Evolutionary conservation across 2,329 filamentous ascomycete genomes (phyloP), one percentile per base, ranked within the genome.

Genomic region (Ophiostoma tasmaniense): DNA sequence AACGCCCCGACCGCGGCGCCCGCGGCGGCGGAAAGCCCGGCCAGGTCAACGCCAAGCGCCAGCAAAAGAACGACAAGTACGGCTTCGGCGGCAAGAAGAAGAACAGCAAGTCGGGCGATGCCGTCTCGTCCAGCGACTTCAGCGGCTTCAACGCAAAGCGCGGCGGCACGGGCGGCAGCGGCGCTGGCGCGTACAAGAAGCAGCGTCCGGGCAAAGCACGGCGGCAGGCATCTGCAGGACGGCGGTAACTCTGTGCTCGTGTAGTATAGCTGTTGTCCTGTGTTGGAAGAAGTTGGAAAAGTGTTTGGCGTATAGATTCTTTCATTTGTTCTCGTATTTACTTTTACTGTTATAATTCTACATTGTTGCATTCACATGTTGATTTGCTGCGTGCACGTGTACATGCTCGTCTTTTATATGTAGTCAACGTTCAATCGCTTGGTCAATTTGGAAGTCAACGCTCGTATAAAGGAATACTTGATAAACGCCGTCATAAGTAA

Each of bases 11-110:
- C 64, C 39, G 28, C 39, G 64, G 67, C 30, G 64, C 52, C 66
- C 66, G 64, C 79, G 82, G 73, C 39, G 82, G 73, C 39, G 45
- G 76, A 45, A 74, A 75, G 69, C 79, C 79, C 35, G 75, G 75
- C 61, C 76, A 37, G 37, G 79, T 81, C 33, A 90, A 89, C 76
- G 75, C 78, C 72, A 98, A 98, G 83, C 89, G 95, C 71, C 87
- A 90, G 78, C 97, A 96, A 88, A 97, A 96, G 83, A 89, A 99
- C 77, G 86, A 91, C 73, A 97, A 97, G 82, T 98, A 89, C 78
- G 95, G 95, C 30, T 97, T 94, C 76, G 95, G 95, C 71, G 95
- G 95, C 74, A 97, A 97, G 87, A 99, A 99, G 85, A 85, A 90
- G 68, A 89, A 93, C 77, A 80, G 85, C 69, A 99, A 99, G 87